Base-by-base conservation (phyloP, 2,329 filamentous ascomycete genomes). In the Escovopsis sp. region DNA sequence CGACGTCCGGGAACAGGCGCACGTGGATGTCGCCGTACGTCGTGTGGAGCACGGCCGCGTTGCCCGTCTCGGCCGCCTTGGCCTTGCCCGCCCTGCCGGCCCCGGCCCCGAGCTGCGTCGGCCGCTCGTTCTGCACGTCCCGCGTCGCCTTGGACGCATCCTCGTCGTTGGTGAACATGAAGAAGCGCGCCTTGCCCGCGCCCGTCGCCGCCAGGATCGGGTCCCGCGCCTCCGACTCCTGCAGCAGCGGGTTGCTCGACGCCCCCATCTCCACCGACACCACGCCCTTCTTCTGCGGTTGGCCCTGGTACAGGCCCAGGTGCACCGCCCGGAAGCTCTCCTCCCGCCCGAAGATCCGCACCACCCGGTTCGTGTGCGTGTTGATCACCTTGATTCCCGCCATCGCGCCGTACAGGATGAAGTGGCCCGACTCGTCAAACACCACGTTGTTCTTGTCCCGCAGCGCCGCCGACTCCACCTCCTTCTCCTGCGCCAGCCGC, bases 241-340 rank as follows among this genome's bases (percentile, higher is more conserved):
- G 85, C 3, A 98, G 73, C 1, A 98, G 72, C 0, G 93, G 91
- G 58, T 98, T 98, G 53, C 77, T 82, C 32, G 85, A 94, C 1
- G 93, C 91, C 1, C 91, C 93, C 91, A 98, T 98, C 50, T 88
- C 88, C 23, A 96, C 82, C 0, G 93, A 98, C 4, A 91, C 84
- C 12, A 96, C 67, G 11, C 83, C 84, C 61, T 96, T 96, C 64
- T 89, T 93, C 59, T 94, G 85, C 1, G 91, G 91, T 51, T 89
- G 84, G 38, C 91, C 93, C 67, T 98, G 93, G 59, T 98, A 98
- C 6, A 98, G 64, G 15, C 82, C 76, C 11, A 98, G 66, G 57
- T 88, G 84, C 43, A 96, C 68, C 1, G 86, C 77, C 26, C 91
- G 79, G 53, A 95, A 80, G 36, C 83, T 80, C 56, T 98, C 91